These are phyloP conservation scores for Solanum paucissectum DNA, from an alignment of 257 asterid genomes.

Conservation along the genomic window DNA sequence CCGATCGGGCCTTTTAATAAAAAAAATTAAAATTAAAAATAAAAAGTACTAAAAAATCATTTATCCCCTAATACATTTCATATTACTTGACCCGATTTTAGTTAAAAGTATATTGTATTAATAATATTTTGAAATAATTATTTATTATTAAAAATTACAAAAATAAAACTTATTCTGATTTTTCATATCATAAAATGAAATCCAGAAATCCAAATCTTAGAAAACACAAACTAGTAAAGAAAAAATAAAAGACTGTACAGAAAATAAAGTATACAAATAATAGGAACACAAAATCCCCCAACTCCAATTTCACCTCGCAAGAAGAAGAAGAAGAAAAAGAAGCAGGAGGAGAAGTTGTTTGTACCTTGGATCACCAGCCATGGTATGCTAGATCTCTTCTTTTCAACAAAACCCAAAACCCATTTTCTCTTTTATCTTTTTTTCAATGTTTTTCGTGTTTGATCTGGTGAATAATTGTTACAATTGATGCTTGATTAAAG, in stretches of 20 bases:
- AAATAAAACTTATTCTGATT: neutral
- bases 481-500: neutral
- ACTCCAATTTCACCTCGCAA: neutral
- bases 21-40: no score
- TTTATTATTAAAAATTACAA: neutral
- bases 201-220: neutral
- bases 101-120: no score
- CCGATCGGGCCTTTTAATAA: no score
- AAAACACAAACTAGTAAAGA: neutral
- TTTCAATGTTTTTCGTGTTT: neutral
- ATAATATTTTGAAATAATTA: no score
- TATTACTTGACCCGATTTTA: no score
- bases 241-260: neutral
- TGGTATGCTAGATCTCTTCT: neutral
- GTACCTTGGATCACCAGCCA: neutral
- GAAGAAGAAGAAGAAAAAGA: neutral
- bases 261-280: neutral
- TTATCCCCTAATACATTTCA: no score
- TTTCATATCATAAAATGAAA: neutral
- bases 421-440: neutral
- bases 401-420: neutral
- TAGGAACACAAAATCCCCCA: neutral
- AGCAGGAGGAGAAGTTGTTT: neutral
- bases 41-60: no score
- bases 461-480: neutral